Conservation (phyloP, 176 grass and related monocot genomes). For the Carex pumila region DNA sequence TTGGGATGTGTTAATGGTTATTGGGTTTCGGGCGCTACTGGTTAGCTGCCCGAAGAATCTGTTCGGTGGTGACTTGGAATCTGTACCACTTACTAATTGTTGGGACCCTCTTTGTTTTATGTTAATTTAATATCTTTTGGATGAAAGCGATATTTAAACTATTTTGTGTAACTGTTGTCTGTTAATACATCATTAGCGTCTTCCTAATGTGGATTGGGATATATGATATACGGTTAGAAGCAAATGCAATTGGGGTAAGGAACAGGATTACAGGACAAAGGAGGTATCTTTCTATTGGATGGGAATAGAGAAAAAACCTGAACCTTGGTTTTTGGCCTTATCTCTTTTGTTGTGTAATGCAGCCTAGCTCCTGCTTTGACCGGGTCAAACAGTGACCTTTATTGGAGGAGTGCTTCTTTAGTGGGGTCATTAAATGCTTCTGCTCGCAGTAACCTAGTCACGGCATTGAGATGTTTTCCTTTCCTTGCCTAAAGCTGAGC, state of each 20-base stretch:
- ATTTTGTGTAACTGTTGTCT: background rate
- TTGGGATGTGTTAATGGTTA: background rate
- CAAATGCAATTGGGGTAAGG: background rate
- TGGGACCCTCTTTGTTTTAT: background rate
- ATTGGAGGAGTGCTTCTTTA: slow-evolving; percentile 1
- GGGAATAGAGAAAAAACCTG: background rate
- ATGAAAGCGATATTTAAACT: slow-evolving; percentile 7
- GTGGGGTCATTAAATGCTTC: slow-evolving; percentile 17
- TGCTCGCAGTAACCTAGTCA: slow-evolving; percentile 9
- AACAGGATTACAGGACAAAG: slow-evolving; percentile 12
- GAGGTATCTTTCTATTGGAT: slow-evolving; percentile 3
- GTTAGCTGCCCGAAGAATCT: slow-evolving; percentile 9
- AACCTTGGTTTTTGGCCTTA: slow-evolving; percentile 1
- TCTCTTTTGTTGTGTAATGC: slow-evolving; percentile 9
- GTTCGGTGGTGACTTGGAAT: slow-evolving; percentile 1
- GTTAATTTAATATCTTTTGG: background rate
- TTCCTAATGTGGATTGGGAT: background rate
- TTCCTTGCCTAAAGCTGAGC: background rate
- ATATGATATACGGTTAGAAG: background rate
- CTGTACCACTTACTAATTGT: background rate
- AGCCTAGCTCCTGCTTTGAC: background rate
- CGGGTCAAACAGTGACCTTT: slow-evolving; percentile 7
- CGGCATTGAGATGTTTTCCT: background rate
- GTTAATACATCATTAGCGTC: background rate
- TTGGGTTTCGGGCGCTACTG: background rate